Conservation (phyloP, 2,329 filamentous ascomycete species). For the Penicillium sp. region DNA sequence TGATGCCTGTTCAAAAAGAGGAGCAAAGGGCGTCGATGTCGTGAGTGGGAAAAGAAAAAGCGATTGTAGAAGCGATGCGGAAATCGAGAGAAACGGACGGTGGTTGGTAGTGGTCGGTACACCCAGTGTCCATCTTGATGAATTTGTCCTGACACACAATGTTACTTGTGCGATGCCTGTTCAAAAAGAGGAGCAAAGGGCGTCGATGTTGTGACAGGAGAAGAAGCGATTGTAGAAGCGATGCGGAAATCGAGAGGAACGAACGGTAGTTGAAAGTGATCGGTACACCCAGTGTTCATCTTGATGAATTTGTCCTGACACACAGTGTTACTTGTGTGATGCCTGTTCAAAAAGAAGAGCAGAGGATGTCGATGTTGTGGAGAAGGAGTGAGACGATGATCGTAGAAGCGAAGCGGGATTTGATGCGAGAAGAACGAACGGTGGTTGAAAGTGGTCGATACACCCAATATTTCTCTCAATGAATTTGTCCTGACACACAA, state of each 20-base stretch:
- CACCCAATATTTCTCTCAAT: not conserved
- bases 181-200: not conserved
- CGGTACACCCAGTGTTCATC: not conserved
- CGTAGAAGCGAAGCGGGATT: too few relatives aligned
- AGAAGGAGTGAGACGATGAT: not conserved
- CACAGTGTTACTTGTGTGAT: not conserved
- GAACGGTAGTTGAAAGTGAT: not conserved
- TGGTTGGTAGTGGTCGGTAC: not conserved
- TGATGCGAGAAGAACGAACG: too few relatives aligned
- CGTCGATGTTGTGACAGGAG: not conserved
- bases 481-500: not conserved
- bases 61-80: too few relatives aligned
- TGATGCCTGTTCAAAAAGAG: too few relatives aligned
- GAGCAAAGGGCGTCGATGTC: too few relatives aligned
- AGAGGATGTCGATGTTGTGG: not conserved
- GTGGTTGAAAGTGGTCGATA: not conserved
- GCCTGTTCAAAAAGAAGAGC: not conserved
- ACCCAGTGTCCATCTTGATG: not conserved
- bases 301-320: not conserved
- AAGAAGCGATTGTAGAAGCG: too few relatives aligned
- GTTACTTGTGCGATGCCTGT: not conserved
- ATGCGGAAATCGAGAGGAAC: too few relatives aligned
- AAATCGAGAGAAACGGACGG: too few relatives aligned
- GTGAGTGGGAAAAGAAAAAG: too few relatives aligned
- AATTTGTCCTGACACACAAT: not conserved